A percentile compares a stretch with the other conserved stretches of the same genome.
These are phyloP conservation scores for Cryptococcus jaspeensis DNA, from an alignment of 1,284 basidiomycete species.

Conservation along the genomic window DNA sequence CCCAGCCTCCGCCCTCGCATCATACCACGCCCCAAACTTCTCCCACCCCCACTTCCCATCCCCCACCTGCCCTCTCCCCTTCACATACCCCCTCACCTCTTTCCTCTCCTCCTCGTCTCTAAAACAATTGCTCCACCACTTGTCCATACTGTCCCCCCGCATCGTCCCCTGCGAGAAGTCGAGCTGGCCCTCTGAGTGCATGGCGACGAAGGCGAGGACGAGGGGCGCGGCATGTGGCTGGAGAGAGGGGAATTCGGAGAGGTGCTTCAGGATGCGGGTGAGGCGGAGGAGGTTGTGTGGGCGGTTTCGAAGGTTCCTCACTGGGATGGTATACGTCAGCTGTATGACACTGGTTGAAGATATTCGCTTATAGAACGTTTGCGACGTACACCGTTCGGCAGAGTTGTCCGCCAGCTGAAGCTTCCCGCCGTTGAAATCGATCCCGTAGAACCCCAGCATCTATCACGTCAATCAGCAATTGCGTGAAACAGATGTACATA, in stretches of 20 bases:
- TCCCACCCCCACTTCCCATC: slow-evolving; percentile 16
- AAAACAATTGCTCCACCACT: slow-evolving; percentile 73
- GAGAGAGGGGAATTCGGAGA: slow-evolving; percentile 59
- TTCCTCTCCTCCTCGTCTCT: slow-evolving; percentile 61
- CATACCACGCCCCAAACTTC: slow-evolving; percentile 75
- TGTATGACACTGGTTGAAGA: no score
- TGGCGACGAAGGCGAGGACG: slow-evolving; percentile 66
- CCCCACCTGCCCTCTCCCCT: slow-evolving; percentile 55
- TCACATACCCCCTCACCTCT: slow-evolving; percentile 58
- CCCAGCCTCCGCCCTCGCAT: slow-evolving; percentile 56
- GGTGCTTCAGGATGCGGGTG: slow-evolving; percentile 70
- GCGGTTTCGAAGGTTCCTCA: slow-evolving; percentile 60
- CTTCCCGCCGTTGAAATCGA: slow-evolving; percentile 27
- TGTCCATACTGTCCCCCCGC: slow-evolving; percentile 65
- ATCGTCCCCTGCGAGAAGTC: slow-evolving; percentile 50
- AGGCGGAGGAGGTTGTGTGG: slow-evolving; percentile 74
- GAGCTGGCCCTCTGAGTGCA: slow-evolving; percentile 62
- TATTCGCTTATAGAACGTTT: neutral
- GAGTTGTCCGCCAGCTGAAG: slow-evolving; percentile 15
- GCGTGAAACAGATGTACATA: neutral
- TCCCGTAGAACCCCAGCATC: slow-evolving; percentile 40
- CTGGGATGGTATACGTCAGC: slow-evolving; percentile 17
- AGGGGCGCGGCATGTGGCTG: slow-evolving; percentile 62
- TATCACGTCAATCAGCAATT: slow-evolving; percentile 3
- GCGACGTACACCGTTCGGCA: slow-evolving; percentile 19